Evolutionary conservation across 768 basidiomycete species (phyloP).

Genomic region (Boletus vermiculosoides): DNA sequence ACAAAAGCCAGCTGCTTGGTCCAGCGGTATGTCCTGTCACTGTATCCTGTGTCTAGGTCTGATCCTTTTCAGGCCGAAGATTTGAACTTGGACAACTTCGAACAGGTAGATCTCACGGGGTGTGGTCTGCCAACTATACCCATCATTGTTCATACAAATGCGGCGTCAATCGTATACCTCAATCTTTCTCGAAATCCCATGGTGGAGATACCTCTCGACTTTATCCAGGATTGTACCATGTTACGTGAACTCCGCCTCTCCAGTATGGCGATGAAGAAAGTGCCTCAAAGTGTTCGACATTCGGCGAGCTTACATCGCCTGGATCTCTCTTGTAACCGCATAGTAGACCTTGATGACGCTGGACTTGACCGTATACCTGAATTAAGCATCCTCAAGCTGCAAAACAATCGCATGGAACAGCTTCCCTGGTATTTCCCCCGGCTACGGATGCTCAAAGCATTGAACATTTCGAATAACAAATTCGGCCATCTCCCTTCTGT

Average conservation of each 20-base stretch:
- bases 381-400: constrained; percentile 66
- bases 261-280: constrained; percentile 92
- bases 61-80: constrained; percentile 62
- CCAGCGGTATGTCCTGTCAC: constrained; percentile 48
- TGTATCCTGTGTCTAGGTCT: not conserved
- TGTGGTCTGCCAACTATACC: constrained; percentile 86
- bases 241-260: constrained; percentile 85
- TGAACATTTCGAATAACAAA: constrained; percentile 97
- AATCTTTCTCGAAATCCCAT: constrained; percentile 93
- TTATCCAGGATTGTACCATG: constrained; percentile 82
- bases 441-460: constrained; percentile 62
- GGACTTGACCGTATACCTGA: constrained; percentile 73
- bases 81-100: constrained; percentile 65
- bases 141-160: constrained; percentile 78
- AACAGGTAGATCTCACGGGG: constrained; percentile 78
- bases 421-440: constrained; percentile 85
- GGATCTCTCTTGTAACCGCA: constrained; percentile 89
- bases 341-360: constrained; percentile 85
- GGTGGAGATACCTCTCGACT: constrained; percentile 95
- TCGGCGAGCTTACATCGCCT: constrained; percentile 72
- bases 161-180: constrained; percentile 78
- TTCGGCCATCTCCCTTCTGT: constrained; percentile 73
- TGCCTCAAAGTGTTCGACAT: constrained; percentile 81
- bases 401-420: constrained; percentile 89
- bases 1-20: constrained; percentile 72